Base-by-base conservation (phyloP, 2,329 filamentous ascomycete species). In the Chaetomium olivaceum region DNA sequence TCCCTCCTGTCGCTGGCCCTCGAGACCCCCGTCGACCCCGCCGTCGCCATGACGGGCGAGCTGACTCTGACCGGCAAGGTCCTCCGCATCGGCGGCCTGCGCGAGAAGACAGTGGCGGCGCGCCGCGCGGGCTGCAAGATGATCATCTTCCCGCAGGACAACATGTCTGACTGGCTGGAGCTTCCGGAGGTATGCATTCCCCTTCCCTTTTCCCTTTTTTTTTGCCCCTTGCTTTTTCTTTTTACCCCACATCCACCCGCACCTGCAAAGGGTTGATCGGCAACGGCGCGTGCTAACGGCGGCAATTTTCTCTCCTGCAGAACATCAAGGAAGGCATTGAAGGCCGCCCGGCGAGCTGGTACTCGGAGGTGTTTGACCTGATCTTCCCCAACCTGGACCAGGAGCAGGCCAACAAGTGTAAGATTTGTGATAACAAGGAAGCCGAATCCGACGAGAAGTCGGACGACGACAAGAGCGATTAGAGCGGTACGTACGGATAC, bases 321-420 rank as follows among this genome's bases (percentile, higher is more conserved):
- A 98, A 98, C 76, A 99, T 99, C 82, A 99, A 98, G 81, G 87
- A 96, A 74, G 93, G 93, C 71, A 91, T 99, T 68, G 89, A 97
- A 79, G 95, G 96, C 74, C 91, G 90, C 71, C 90, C 95, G 0
- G 94, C 94, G 21, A 89, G 86, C 74, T 99, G 95, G 95, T 99
- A 98, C 81, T 85, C 85, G 7, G 93, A 99, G 71, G 92, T 99
- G 59, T 98, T 97, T 77, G 86, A 94, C 69, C 84, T 97, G 67
- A 88, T 98, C 71, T 99, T 99, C 82, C 88, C 91, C 46, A 82
- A 90, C 69, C 78, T 98, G 21, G 91, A 97, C 78, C 83, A 81
- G 67, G 84, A 89, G 51, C 80, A 86, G 67, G 92, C 90, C 68
- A 95, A 91, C 77, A 85, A 83, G 70, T 95, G 92, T 87, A 89